phyloP scores from a whole-genome alignment of 2,329 filamentous ascomycete species.

The Colletotrichum tanaceti region DNA sequence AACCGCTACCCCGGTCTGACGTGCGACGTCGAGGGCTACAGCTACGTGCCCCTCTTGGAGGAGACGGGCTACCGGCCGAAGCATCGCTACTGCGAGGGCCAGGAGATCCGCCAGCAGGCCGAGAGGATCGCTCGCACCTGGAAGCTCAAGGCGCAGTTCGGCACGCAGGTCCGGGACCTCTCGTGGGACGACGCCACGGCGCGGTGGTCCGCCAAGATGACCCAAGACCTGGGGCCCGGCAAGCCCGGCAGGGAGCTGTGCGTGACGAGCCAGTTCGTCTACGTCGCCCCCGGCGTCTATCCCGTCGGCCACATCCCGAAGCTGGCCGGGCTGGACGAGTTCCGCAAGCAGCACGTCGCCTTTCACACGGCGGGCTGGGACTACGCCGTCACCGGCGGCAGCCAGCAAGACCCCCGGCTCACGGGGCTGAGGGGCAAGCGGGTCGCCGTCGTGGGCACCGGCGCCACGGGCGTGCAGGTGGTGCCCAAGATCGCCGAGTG shows the following conservation, averaged over 20 bases:
- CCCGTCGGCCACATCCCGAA: slow-evolving; percentile 53
- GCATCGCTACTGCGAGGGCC: slow-evolving; percentile 49
- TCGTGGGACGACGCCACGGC: slow-evolving; percentile 57
- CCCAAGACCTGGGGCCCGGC: no score
- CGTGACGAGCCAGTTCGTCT: no score
- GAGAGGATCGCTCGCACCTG: slow-evolving; percentile 56
- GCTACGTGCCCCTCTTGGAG: slow-evolving; percentile 36
- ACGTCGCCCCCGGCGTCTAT: no score
- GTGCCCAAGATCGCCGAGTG: slow-evolving; percentile 59
- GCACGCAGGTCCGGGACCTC: slow-evolving; percentile 53
- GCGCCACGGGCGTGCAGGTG: slow-evolving; percentile 59
- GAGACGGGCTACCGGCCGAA: slow-evolving; percentile 28
- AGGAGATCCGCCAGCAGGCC: slow-evolving; percentile 55
- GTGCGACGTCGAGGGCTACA: slow-evolving; percentile 65
- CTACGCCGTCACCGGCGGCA: slow-evolving; percentile 56
- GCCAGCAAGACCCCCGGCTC: slow-evolving; percentile 51
- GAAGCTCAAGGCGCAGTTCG: slow-evolving; percentile 54
- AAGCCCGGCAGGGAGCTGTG: no score
- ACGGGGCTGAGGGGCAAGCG: slow-evolving; percentile 58
- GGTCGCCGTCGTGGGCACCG: slow-evolving; percentile 63
- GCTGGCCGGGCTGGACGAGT: background rate
- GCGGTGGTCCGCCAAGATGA: no score
- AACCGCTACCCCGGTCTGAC: slow-evolving; percentile 61
- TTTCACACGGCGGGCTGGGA: slow-evolving; percentile 62
- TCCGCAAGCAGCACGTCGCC: slow-evolving; percentile 54